A percentile compares a stretch with the other conserved stretches of the same genome.
These are phyloP conservation scores for Trichomonascaceae sp. DNA, from an alignment of 1,139 yeast genomes.

Conservation along the genomic window DNA sequence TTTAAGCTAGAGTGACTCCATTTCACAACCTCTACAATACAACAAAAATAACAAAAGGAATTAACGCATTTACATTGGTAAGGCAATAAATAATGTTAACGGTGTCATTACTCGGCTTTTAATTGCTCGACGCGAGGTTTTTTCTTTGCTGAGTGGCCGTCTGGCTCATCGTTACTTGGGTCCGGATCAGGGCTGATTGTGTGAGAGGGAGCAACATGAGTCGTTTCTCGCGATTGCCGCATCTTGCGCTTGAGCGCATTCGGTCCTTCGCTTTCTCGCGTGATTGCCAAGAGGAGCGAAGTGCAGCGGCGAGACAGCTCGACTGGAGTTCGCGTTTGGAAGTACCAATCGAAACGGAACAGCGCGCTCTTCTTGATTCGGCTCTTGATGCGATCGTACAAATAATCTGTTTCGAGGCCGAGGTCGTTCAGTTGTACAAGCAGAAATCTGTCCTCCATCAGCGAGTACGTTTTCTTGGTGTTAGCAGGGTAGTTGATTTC, in stretches of 20 bases:
- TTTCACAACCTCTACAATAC: too few species aligned
- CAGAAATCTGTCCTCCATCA: constrained; percentile 76
- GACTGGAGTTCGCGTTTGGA: constrained; percentile 72
- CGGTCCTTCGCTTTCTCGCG: constrained; percentile 23
- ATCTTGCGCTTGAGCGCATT: constrained; percentile 19
- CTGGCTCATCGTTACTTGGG: not conserved
- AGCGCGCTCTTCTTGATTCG: constrained; percentile 62
- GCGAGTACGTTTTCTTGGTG: constrained; percentile 75
- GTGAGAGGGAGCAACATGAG: constrained; percentile 6
- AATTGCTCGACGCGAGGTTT: not conserved
- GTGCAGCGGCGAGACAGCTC: constrained; percentile 78
- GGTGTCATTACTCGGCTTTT: not conserved
- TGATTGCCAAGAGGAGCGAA: constrained; percentile 41
- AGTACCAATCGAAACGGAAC: constrained; percentile 84
- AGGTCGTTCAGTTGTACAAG: constrained; percentile 58
- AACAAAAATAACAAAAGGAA: too few species aligned
- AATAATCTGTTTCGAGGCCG: constrained; percentile 66
- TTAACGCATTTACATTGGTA: not conserved
- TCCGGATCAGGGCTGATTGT: not conserved
- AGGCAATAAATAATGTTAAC: not conserved
- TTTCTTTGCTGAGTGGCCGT: not conserved
- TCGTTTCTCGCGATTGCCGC: constrained; percentile 2
- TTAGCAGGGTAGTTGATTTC: constrained; percentile 72
- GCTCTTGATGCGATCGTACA: constrained; percentile 67
- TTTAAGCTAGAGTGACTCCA: too few species aligned